Base-by-base conservation (phyloP, 2,329 filamentous ascomycete genomes). In the Aspergillus quadricinctus region DNA sequence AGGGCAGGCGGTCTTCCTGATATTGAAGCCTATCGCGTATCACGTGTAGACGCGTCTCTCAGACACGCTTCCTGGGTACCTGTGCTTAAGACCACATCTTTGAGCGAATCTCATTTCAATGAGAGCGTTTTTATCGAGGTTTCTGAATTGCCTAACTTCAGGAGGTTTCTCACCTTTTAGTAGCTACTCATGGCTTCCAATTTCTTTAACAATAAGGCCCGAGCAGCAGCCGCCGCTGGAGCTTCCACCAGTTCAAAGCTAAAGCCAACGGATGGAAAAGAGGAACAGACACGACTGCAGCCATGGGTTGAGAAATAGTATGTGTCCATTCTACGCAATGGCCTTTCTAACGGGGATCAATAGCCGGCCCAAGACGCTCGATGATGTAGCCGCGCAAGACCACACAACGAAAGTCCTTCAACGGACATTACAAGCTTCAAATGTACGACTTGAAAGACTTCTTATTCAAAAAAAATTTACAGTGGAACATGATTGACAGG, bases 221-320 rank as follows among this genome's bases (percentile, higher is more conserved):
- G 93, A 48, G 83, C 85, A 60, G 80, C 81, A 43, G 82, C 79
- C 37, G 91, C 91, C 70, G 89, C 88, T 2, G 40, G 10, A 53
- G 89, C 87, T 10, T 87, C 89, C n/a, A 88, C 84, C 72, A 82
- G 81, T 57, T 75, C 82, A 21, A 85, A 88, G 48, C 82, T 82
- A 53, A 96, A 93, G 75, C 75, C 80, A 54, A 82, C 86, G 62
- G 82, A 78, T 31, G 75, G 78, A 57, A 81, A 80, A 68, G 88
- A 84, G 69, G 85, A 89, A 57, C 80, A 80, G 29, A 81, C 81
- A 64, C 83, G 83, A 68, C 80, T 87, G 64, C 93, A 97, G 70
- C 94, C 94, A 67, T 99, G 94, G 94, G 93, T 97, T 53, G 94
- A 97, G 80, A 97, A 97, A 89, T 97, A 97, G 93, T 96, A 80